Base-by-base conservation (phyloP, 495 filamentous ascomycete species). In the Parathielavia hyrcaniae region DNA sequence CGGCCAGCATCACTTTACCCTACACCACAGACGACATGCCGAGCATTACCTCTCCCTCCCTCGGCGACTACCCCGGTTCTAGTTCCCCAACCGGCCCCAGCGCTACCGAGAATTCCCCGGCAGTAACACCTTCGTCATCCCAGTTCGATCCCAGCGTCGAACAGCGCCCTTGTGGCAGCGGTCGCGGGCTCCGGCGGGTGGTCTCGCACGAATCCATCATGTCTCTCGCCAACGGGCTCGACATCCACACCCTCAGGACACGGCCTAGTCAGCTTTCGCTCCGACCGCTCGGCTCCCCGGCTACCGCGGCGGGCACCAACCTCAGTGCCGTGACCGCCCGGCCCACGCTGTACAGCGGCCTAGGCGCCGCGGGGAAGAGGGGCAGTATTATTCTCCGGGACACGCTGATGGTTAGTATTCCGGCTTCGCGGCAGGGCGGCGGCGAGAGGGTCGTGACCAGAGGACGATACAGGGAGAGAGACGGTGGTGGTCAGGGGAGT, bases 181-280 rank as follows among this genome's bases (percentile, higher is more conserved):
- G 26, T 39, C 60, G 26, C 26, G 26, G 26, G 35, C 60, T 77
- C 14, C 75, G 72, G 4, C 75, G 78, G 5, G 62, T 71, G 1
- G 43, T 74, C 11, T 81, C 79, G 1, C 78, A 81, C 47, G 79
- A 82, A 61, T 81, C 79, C 39, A 77, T 82, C 57, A 72, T 81
- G 57, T 81, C 79, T 0, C 68, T 81, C 1, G 73, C 77, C 10
- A 79, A 79, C 45, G 75, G 75, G 0, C 71, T 81, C 51, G 79
- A 81, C 62, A 81, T 81, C 17, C 80, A 81, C 62, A 81, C 79
- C 0, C 70, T 82, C 20, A 75, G 75, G 55, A 73, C 70, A 0
- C 67, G 79, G 4, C 79, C 80, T 11, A 79, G 77, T 23, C 80
- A 82, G 52, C 69, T 81, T 13, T 71, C 73, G 0, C 72, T 82